Evolutionary conservation across 2,329 filamentous ascomycete genomes (phyloP), one percentile per base, ranked within the genome.

Genomic region (Fusarium napiforme): DNA sequence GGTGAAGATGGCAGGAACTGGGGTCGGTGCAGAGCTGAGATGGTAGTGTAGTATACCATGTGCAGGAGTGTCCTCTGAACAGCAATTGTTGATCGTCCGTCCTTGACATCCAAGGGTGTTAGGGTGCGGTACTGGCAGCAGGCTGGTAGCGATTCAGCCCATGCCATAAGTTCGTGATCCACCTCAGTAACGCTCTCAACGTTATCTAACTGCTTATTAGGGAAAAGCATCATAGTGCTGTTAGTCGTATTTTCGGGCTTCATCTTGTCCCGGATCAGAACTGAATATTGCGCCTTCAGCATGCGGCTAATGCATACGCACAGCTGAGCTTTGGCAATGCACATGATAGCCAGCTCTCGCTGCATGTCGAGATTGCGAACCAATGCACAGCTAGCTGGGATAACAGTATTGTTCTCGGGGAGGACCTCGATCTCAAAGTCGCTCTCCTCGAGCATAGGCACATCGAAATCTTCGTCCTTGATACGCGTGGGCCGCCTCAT

Each of bases 401-500:
- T 89, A 71, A 92, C 88, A 19, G 89, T 87, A 69, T 94, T 90
- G 55, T 90, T 88, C 16, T 93, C 89, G 3, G 93, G 86, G 18
- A 96, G 87, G 2, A 88, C 80, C 50, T 89, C 86, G 73, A 94
- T 91, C 78, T 97, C 94, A 78, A 98, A 98, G 79, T 98, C 96
- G 73, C 90, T 87, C 75, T 96, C 85, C 19, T 90, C 91, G 57
- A 98, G 87, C 93, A 97, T 96, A 2, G 95, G 94, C 36, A 98
- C 95, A 79, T 98, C 94, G 79, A 94, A 97, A 81, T 98, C 95
- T 77, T 96, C 93, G 68, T 95, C 92, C 86, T 97, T 97, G 82
- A 98, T 97, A 60, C 95, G 89, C 43, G 95, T 97, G 9, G 95
- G 95, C 60, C 96, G 90, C 64, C 96, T 90, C 95, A 98, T 98